A percentile compares a stretch with the other conserved stretches of the same genome.
Evolutionary conservation across 2,329 filamentous ascomycete species (phyloP).

Genomic region (Trichoderma gracile): DNA sequence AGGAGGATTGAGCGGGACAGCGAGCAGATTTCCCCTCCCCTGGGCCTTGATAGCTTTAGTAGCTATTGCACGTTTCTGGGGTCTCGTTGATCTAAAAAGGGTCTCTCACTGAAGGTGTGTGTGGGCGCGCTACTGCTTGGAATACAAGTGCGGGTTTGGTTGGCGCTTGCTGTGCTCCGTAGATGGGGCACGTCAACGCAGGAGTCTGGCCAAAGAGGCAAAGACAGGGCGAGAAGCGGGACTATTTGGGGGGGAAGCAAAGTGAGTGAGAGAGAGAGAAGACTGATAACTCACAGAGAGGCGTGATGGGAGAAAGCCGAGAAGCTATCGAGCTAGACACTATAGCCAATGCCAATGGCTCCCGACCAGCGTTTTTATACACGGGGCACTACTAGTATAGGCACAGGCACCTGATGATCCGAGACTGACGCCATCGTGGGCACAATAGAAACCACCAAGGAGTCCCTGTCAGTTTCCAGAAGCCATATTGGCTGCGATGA

Average conservation of each 20-base stretch:
- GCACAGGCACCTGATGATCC: slow-evolving; percentile 6
- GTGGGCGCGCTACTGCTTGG: slow-evolving; percentile 13
- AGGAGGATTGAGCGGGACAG: not conserved
- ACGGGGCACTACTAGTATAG: slow-evolving; percentile 3
- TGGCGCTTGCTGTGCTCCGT: slow-evolving; percentile 11
- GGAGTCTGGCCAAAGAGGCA: not conserved
- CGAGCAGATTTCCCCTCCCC: slow-evolving; percentile 11
- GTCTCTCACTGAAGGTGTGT: slow-evolving; percentile 18
- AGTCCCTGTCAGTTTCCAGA: not conserved
- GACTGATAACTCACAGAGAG: not conserved
- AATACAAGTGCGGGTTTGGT: slow-evolving; percentile 18
- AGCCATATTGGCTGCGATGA: not conserved
- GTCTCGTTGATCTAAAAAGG: slow-evolving; percentile 11
- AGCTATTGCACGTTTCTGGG: slow-evolving; percentile 16
- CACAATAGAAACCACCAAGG: not conserved
- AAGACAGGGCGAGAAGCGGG: slow-evolving; percentile 4
- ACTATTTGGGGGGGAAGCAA: not conserved
- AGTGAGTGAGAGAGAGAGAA: not conserved
- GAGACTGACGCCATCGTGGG: slow-evolving; percentile 24
- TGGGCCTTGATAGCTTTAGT: not conserved
- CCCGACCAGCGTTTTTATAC: slow-evolving; percentile 4
- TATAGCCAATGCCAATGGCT: too few relatives aligned
- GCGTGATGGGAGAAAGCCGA: slow-evolving; percentile 13
- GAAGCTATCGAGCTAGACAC: not conserved
- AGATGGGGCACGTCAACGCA: slow-evolving; percentile 20